Conservation (phyloP, 108 stramenopile genomes). For the Parietichytrium sp. region DNA sequence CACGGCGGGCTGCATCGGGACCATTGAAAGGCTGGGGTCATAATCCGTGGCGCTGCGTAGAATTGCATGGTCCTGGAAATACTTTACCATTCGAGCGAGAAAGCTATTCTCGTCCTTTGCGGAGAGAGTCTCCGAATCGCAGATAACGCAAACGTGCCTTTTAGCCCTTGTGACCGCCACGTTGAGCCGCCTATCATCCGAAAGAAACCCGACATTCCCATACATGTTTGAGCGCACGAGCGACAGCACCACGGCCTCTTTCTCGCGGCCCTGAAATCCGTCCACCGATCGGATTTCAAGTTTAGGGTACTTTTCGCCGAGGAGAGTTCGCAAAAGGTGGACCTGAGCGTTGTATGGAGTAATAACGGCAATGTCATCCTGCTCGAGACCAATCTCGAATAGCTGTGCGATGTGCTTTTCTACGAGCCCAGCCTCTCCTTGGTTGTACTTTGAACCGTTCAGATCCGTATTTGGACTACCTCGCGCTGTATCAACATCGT, state of each 20-base stretch:
- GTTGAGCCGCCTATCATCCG: constrained; percentile 88
- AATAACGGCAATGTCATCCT: constrained; percentile 85
- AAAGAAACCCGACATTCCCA: constrained; percentile 87
- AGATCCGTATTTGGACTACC: constrained; percentile 58
- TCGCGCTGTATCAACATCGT: constrained; percentile 29
- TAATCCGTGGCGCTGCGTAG: background rate
- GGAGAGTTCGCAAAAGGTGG: constrained; percentile 65
- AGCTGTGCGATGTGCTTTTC: constrained; percentile 71
- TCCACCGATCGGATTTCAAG: constrained; percentile 92
- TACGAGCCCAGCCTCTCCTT: constrained; percentile 85
- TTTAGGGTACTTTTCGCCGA: constrained; percentile 64
- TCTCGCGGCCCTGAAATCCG: constrained; percentile 97
- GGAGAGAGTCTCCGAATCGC: constrained; percentile 79
- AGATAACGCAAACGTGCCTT: constrained; percentile 73
- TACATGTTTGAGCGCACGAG: constrained; percentile 90
- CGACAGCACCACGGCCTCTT: constrained; percentile 90
- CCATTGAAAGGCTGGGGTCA: background rate
- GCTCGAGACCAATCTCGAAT: constrained; percentile 65
- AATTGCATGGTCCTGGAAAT: background rate
- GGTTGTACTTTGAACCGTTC: constrained; percentile 85
- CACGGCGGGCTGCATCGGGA: background rate
- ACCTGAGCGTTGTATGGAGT: constrained; percentile 99
- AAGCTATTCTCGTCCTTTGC: constrained; percentile 49
- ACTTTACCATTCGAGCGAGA: background rate
- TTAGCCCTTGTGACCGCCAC: constrained; percentile 97